Percentiles rank a stretch among this genome's conserved stretches.
Evolutionary conservation across 352 stramenopile species (phyloP).

Genomic region (Pythium myriotylum): DNA sequence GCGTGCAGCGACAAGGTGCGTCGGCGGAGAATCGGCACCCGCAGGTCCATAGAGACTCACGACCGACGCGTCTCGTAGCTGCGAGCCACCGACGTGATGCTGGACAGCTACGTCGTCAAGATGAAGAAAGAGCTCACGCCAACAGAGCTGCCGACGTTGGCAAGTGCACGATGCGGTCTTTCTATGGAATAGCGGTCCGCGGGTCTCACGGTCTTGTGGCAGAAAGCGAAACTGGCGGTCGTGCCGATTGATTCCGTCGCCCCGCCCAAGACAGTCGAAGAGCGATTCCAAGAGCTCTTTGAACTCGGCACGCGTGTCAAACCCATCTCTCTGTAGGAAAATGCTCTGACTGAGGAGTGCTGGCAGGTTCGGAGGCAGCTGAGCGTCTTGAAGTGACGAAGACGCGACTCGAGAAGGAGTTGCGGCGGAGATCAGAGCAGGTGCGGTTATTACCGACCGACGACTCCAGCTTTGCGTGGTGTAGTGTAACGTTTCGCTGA

Average conservation of each 20-base stretch:
- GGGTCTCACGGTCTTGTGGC: background rate
- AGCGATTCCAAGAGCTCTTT: conserved; percentile 61
- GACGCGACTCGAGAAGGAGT: conserved; percentile 62
- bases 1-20: conserved; percentile 77
- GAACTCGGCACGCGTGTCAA: conserved; percentile 34
- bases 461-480: conserved; percentile 13
- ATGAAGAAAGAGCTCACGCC: conserved; percentile 28
- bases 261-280: conserved; percentile 31
- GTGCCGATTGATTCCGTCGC: conserved; percentile 41
- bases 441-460: background rate
- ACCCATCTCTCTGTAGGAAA: background rate
- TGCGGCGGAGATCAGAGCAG: conserved; percentile 52
- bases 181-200: background rate
- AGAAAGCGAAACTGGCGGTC: conserved; percentile 67
- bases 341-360: background rate
- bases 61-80: conserved; percentile 32
- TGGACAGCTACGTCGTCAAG: conserved; percentile 38
- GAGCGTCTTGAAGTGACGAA: conserved; percentile 73
- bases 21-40: background rate
- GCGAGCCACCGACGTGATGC: conserved; percentile 48
- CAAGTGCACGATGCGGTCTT: too few species aligned
- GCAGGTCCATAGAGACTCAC: background rate
- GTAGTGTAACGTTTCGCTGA: too few species aligned
- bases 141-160: conserved; percentile 52
- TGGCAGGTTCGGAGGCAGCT: conserved; percentile 49